phyloP scores from a whole-genome alignment of 768 basidiomycete genomes.

The Naganishia kalamii region DNA sequence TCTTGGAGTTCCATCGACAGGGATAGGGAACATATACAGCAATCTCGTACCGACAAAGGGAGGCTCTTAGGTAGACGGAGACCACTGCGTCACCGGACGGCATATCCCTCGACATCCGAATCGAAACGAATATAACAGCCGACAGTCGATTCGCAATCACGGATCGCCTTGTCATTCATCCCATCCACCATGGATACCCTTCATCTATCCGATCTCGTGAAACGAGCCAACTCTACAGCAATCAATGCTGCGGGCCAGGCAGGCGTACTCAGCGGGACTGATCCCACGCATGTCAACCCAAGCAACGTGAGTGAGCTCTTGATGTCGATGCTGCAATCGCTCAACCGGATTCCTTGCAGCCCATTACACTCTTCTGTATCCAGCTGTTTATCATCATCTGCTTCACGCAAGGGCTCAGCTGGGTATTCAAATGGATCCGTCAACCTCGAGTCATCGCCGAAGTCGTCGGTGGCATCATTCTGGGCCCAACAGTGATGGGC shows the following conservation, averaged over 20 bases:
- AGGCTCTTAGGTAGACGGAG: too few species aligned
- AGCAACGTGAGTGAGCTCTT: constrained; percentile 70
- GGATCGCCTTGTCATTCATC: too few species aligned
- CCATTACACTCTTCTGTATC: constrained; percentile 46
- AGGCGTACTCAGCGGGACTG: constrained; percentile 68
- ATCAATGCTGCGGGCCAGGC: constrained; percentile 51
- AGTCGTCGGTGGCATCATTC: constrained; percentile 79
- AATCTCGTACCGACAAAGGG: too few species aligned
- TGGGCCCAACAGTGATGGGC: constrained; percentile 72
- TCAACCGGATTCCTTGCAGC: constrained; percentile 22
- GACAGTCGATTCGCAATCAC: too few species aligned
- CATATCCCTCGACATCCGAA: too few species aligned
- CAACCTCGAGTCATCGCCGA: constrained; percentile 94
- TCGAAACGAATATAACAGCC: too few species aligned
- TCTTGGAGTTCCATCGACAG: not conserved
- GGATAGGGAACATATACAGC: not conserved
- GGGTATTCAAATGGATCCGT: constrained; percentile 61
- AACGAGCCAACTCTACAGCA: constrained; percentile 16
- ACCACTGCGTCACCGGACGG: too few species aligned
- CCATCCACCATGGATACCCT: not conserved
- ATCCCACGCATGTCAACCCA: constrained; percentile 60
- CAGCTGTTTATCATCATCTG: constrained; percentile 67
- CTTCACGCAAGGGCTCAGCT: constrained; percentile 67
- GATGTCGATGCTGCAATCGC: constrained; percentile 58
- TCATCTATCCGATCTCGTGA: constrained; percentile 6